Conservation (phyloP, 169 alveolate genomes). For the Neospora caninum region DNA sequence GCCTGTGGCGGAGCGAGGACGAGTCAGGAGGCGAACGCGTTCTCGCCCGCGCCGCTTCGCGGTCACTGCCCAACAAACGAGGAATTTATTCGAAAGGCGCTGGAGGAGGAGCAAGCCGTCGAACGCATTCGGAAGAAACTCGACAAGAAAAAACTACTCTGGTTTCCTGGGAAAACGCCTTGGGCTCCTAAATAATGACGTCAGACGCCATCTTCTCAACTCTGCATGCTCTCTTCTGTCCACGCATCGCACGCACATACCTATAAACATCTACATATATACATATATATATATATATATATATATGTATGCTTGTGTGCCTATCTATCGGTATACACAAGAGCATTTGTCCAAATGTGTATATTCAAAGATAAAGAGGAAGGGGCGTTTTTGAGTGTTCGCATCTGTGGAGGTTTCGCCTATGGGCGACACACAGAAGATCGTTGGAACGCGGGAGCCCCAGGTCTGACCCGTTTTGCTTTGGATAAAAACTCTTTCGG, state of each 20-base stretch:
- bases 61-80: background rate
- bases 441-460: too few relatives aligned
- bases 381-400: too few relatives aligned
- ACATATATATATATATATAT: background rate
- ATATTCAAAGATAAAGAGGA: too few relatives aligned
- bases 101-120: conserved; percentile 21
- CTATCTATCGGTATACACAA: background rate
- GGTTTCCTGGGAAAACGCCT: conserved; percentile 17
- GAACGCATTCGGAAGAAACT: conserved; percentile 2
- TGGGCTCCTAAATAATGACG: conserved; percentile 2
- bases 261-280: background rate
- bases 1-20: background rate
- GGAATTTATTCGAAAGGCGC: background rate
- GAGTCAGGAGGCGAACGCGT: background rate
- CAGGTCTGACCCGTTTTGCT: too few relatives aligned
- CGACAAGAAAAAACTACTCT: background rate
- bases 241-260: too few relatives aligned
- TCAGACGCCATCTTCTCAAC: background rate
- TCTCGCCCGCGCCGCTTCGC: background rate
- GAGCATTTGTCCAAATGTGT: background rate
- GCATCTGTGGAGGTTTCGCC: too few relatives aligned
- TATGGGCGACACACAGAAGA: too few relatives aligned
- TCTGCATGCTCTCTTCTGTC: too few relatives aligned
- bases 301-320: background rate
- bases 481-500: too few relatives aligned